Conservation (phyloP, 441 rosid genomes). For the Caryocar brasiliense region DNA sequence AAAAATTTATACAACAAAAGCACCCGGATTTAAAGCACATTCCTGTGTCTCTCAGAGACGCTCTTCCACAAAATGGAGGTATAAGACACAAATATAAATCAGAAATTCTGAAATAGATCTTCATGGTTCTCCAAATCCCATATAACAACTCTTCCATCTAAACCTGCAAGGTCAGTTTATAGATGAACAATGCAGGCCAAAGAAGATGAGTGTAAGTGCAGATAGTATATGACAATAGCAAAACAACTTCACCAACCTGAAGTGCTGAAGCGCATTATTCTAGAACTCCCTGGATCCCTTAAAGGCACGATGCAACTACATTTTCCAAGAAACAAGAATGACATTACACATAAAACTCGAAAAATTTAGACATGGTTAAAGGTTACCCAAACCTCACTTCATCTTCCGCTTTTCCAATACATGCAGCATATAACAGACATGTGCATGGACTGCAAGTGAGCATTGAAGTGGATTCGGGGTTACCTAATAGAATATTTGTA, state of each 20-base stretch:
- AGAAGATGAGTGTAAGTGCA: not conserved
- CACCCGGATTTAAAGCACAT: too few species aligned
- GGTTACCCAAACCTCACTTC: not conserved
- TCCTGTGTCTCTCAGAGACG: too few species aligned
- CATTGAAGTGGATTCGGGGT: not conserved
- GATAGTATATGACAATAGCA: too few species aligned
- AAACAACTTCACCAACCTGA: slow-evolving; percentile 49
- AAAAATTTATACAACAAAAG: too few species aligned
- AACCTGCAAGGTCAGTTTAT: slow-evolving; percentile 48
- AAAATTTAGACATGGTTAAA: not conserved
- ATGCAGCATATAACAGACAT: not conserved
- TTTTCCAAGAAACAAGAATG: slow-evolving; percentile 9
- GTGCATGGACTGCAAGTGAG: not conserved
- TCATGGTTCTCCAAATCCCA: slow-evolving; percentile 73
- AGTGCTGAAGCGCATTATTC: slow-evolving; percentile 74
- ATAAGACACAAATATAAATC: too few species aligned
- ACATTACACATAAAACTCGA: slow-evolving; percentile 2
- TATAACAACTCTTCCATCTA: slow-evolving; percentile 78
- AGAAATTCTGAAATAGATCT: slow-evolving; percentile 43
- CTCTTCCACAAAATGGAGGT: too few species aligned
- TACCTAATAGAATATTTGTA: not conserved
- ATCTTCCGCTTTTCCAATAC: not conserved
- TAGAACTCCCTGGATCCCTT: slow-evolving; percentile 30
- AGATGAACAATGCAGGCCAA: not conserved
- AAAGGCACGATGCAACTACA: slow-evolving; percentile 64